A percentile compares a stretch with the other conserved stretches of the same genome.
Evolutionary conservation across 2,329 filamentous ascomycete genomes (phyloP).

Genomic region (Alternaria sp.): DNA sequence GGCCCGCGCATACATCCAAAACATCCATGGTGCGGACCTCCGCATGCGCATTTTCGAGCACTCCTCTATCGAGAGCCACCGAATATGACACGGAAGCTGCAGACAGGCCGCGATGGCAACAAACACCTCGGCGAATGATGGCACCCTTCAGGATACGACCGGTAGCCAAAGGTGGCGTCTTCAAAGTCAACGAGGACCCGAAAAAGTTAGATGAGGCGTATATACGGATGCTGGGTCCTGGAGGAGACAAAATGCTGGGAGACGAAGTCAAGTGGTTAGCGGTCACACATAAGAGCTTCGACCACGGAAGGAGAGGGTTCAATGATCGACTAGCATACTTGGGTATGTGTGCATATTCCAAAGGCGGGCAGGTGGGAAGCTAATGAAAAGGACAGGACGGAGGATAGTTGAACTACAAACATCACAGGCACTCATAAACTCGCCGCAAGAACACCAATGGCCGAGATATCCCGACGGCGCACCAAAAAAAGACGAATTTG

Average conservation of each 20-base stretch:
- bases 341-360: slow-evolving; percentile 63
- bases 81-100: slow-evolving; percentile 46
- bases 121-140: slow-evolving; percentile 58
- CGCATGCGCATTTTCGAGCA: slow-evolving; percentile 49
- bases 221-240: slow-evolving; percentile 74
- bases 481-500: slow-evolving; percentile 47
- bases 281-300: slow-evolving; percentile 97
- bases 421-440: slow-evolving; percentile 67
- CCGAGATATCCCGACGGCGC: slow-evolving; percentile 30
- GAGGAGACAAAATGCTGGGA: slow-evolving; percentile 75
- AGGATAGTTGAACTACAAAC: slow-evolving; percentile 70
- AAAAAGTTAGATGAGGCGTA: slow-evolving; percentile 79
- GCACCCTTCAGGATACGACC: slow-evolving; percentile 64
- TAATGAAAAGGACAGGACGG: slow-evolving; percentile 60
- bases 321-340: slow-evolving; percentile 92
- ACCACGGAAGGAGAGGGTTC: slow-evolving; percentile 91
- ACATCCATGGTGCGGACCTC: slow-evolving; percentile 45
- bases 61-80: slow-evolving; percentile 31
- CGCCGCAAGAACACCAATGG: slow-evolving; percentile 49
- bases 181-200: slow-evolving; percentile 78
- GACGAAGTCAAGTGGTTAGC: slow-evolving; percentile 97
- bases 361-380: not conserved
- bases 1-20: slow-evolving; percentile 35
- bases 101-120: slow-evolving; percentile 59
- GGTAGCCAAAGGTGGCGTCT: slow-evolving; percentile 65